Evolutionary conservation across 1,284 basidiomycete genomes (phyloP).

Genomic region (Coniferiporia sulphurascens): DNA sequence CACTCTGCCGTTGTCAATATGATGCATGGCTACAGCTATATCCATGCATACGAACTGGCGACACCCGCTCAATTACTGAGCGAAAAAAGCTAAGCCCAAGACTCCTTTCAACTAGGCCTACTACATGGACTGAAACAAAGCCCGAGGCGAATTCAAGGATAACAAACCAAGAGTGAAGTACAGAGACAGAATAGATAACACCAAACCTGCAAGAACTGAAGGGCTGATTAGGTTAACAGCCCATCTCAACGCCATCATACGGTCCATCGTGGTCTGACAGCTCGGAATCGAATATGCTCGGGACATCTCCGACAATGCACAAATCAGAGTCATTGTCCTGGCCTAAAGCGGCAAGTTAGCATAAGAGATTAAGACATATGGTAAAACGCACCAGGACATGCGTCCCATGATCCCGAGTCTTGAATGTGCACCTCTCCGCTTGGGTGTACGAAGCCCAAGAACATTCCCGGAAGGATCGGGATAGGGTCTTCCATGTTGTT

Average conservation of each 20-base stretch:
- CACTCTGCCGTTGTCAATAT: too few species aligned
- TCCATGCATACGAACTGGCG: too few species aligned
- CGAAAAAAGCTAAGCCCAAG: too few species aligned
- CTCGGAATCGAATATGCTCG: constrained; percentile 18
- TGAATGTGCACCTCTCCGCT: constrained; percentile 30
- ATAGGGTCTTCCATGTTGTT: constrained; percentile 32
- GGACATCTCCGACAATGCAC: constrained; percentile 20
- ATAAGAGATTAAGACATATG: neutral
- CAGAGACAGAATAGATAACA: too few species aligned
- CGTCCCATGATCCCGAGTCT: constrained; percentile 20
- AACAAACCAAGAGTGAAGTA: too few species aligned
- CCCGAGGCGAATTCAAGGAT: too few species aligned
- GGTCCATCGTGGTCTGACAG: constrained; percentile 21
- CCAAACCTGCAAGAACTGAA: too few species aligned
- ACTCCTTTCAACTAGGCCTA: too few species aligned
- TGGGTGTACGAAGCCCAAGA: constrained; percentile 28
- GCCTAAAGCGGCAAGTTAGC: constrained; percentile 1
- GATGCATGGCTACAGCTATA: too few species aligned
- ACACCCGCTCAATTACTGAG: too few species aligned
- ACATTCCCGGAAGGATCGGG: constrained; percentile 28
- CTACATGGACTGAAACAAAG: too few species aligned
- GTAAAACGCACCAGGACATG: constrained; percentile 22
- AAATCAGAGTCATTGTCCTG: constrained; percentile 18
- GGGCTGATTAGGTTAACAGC: constrained; percentile 20
- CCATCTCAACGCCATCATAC: constrained; percentile 22